These are phyloP conservation scores for Fusarium citri DNA, from an alignment of 2,329 filamentous ascomycete species.

Conservation along the genomic window DNA sequence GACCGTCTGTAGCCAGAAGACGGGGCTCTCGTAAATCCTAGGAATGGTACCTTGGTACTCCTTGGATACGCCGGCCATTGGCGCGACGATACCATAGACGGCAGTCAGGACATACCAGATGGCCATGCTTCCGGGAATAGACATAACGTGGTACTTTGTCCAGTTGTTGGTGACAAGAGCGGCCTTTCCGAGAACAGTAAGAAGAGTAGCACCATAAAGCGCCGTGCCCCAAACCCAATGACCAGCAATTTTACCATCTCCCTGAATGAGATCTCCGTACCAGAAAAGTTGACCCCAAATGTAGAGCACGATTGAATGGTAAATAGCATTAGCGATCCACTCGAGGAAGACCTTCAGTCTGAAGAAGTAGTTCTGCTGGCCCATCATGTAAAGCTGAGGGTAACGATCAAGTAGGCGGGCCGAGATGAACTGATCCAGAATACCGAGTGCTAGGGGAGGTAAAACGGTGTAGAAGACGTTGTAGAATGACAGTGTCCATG, in stretches of 20 bases:
- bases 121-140: conserved; percentile 91
- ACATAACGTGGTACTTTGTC: conserved; percentile 97
- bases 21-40: conserved; percentile 79
- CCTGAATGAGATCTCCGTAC: conserved; percentile 80
- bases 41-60: conserved; percentile 91
- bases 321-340: conserved; percentile 95
- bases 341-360: conserved; percentile 90
- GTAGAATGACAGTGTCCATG: conserved; percentile 99
- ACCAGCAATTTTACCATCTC: conserved; percentile 83
- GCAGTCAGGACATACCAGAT: conserved; percentile 94
- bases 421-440: conserved; percentile 97
- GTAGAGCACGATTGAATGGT: conserved; percentile 95
- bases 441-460: conserved; percentile 92
- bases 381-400: conserved; percentile 93
- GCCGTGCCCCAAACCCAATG: conserved; percentile 98
- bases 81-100: conserved; percentile 86
- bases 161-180: conserved; percentile 96
- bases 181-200: conserved; percentile 94
- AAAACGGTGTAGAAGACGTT: conserved; percentile 98
- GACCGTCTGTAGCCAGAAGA: conserved; percentile 93
- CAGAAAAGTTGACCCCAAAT: conserved; percentile 85
- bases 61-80: conserved; percentile 80
- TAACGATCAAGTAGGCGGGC: conserved; percentile 94
- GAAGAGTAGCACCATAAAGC: conserved; percentile 93
- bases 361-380: conserved; percentile 94